Evolutionary conservation across 305 asterid genomes (phyloP).

Genomic region (Fraxinus sp.): DNA sequence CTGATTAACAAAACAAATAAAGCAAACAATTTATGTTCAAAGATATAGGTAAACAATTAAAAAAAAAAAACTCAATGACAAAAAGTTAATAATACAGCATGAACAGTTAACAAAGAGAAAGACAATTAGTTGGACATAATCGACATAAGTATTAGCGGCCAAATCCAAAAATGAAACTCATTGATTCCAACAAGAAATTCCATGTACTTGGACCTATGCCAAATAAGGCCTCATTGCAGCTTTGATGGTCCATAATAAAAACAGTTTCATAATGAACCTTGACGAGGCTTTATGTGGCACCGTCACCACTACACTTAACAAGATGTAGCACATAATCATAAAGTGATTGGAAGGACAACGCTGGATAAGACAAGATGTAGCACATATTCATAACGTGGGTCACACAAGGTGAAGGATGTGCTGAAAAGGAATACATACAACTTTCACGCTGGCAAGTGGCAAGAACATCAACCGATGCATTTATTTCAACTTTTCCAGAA

Average conservation of each 20-base stretch:
- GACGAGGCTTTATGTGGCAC: not conserved
- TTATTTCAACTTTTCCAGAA: constrained; percentile 48
- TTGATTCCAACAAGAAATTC: constrained; percentile 17
- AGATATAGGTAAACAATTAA: not conserved
- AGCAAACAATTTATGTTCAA: constrained; percentile 15
- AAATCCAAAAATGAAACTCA: not conserved
- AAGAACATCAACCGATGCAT: constrained; percentile 40
- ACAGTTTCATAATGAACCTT: not conserved
- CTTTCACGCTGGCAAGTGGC: constrained; percentile 52
- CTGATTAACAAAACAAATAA: constrained; percentile 1
- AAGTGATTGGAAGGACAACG: constrained; percentile 8
- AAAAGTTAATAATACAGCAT: not conserved
- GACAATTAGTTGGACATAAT: constrained; percentile 12
- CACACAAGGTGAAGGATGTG: constrained; percentile 22
- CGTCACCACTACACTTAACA: not conserved
- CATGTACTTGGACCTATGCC: not conserved
- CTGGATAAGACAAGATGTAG: constrained; percentile 15
- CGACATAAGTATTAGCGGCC: constrained; percentile 10
- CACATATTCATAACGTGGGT: constrained; percentile 16
- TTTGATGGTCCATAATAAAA: not conserved
- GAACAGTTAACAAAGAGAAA: constrained; percentile 11
- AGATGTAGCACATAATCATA: not conserved
- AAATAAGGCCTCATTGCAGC: not conserved
- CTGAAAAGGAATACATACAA: constrained; percentile 41
- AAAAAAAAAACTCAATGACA: not conserved